A percentile compares a stretch with the other conserved stretches of the same genome.
These are phyloP conservation scores for Funneliformis geosporum DNA, from an alignment of 192 early-diverging fungal species.

Conservation along the genomic window DNA sequence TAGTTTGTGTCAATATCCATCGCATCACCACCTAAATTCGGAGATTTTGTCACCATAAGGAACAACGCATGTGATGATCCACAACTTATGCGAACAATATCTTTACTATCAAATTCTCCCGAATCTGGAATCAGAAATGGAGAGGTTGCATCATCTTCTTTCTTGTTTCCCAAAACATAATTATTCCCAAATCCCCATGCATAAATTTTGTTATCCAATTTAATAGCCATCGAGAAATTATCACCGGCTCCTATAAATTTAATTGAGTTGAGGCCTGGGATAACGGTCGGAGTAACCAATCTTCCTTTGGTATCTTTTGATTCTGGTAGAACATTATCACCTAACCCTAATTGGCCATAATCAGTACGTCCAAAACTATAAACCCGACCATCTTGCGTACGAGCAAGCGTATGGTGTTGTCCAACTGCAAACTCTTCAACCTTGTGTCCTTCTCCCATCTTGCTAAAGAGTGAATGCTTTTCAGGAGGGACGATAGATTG, in stretches of 20 bases:
- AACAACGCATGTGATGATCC: background rate
- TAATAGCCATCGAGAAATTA: background rate
- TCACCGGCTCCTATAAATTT: background rate
- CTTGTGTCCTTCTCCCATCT: slow-evolving; percentile 43
- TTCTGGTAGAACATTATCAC: background rate
- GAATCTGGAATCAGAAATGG: background rate
- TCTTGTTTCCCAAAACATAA: slow-evolving; percentile 73
- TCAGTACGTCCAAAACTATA: slow-evolving; percentile 90
- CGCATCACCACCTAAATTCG: background rate
- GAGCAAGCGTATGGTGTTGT: slow-evolving; percentile 82
- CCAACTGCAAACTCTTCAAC: slow-evolving; percentile 74
- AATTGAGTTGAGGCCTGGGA: background rate
- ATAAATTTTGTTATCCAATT: slow-evolving; percentile 51
- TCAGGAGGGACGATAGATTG: slow-evolving; percentile 57
- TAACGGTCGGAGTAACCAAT: background rate
- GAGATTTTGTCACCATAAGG: background rate
- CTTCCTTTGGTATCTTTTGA: background rate
- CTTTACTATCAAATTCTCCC: background rate
- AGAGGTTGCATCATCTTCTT: background rate
- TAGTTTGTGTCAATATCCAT: background rate
- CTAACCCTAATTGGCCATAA: slow-evolving; percentile 78
- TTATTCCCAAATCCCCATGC: slow-evolving; percentile 91
- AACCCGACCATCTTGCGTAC: slow-evolving; percentile 64
- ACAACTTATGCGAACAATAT: background rate
- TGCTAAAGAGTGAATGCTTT: slow-evolving; percentile 48